Conservation (phyloP, 805 yeast genomes). For the Candida caryicola region DNA sequence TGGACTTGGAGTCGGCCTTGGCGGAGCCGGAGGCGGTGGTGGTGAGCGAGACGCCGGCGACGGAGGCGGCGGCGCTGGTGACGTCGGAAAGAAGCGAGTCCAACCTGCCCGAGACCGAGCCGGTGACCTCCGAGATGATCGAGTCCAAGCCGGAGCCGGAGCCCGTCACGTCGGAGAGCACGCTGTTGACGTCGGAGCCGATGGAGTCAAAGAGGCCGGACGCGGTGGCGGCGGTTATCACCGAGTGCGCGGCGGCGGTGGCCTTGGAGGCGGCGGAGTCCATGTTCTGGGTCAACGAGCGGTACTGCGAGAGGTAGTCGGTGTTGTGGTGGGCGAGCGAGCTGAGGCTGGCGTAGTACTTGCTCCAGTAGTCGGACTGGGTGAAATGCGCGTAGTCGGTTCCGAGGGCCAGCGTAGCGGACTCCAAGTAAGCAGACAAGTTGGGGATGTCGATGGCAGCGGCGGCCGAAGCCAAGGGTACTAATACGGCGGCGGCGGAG, state of each 20-base stretch:
- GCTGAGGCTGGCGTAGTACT: background rate
- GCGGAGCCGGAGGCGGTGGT: background rate
- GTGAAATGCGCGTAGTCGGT: background rate
- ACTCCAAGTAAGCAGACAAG: too few relatives aligned
- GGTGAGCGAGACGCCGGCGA: slow-evolving; percentile 1
- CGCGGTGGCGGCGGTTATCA: slow-evolving; percentile 2
- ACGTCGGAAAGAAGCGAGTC: slow-evolving; percentile 2
- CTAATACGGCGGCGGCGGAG: background rate
- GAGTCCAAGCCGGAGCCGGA: slow-evolving; percentile 1
- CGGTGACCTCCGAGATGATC: slow-evolving; percentile 1
- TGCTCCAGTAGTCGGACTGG: background rate
- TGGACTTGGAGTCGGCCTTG: background rate
- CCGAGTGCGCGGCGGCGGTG: slow-evolving; percentile 1
- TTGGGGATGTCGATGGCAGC: background rate
- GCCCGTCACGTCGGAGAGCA: background rate
- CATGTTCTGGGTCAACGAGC: background rate
- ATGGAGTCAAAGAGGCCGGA: slow-evolving; percentile 3
- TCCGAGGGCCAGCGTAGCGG: too few relatives aligned
- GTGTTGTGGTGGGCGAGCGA: background rate
- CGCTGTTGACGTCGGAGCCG: background rate
- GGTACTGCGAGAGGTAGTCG: background rate
- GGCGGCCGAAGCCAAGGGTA: background rate
- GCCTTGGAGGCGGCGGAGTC: slow-evolving; percentile 4
- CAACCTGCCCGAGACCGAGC: slow-evolving; percentile 5
- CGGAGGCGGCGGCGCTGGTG: slow-evolving; percentile 3